A percentile compares a stretch with the other conserved stretches of the same genome.
Conservation (phyloP, 306 rosid species). For the Fagus sylvatica region DNA sequence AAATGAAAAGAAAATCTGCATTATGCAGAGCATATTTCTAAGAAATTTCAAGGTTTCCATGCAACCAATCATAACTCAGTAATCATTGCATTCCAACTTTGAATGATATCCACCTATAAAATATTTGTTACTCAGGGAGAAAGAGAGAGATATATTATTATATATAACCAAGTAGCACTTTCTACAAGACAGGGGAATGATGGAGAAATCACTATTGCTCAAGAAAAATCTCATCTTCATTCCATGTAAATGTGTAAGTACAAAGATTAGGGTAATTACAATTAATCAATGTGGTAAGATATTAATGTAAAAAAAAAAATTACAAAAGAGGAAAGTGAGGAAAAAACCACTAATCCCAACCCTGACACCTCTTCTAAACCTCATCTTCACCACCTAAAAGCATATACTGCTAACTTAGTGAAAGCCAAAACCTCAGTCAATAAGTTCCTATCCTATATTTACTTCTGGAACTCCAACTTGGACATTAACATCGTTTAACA, state of each 20-base stretch:
- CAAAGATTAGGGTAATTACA: conserved; percentile 12
- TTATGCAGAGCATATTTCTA: neutral
- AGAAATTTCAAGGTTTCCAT: neutral
- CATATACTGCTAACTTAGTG: conserved; percentile 12
- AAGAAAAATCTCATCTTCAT: conserved; percentile 4
- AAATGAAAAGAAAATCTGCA: too few species aligned
- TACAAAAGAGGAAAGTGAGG: neutral
- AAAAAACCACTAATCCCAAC: conserved; percentile 13
- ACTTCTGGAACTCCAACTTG: conserved; percentile 28
- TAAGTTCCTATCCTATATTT: conserved; percentile 28
- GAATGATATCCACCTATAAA: neutral
- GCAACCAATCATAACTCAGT: neutral
- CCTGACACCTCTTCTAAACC: conserved; percentile 10
- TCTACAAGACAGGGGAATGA: neutral
- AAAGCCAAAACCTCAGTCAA: conserved; percentile 14
- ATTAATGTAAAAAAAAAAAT: neutral
- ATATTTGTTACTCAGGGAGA: neutral
- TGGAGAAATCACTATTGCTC: neutral
- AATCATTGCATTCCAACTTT: neutral
- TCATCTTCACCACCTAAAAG: conserved; percentile 18
- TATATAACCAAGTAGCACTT: neutral
- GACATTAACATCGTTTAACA: conserved; percentile 7
- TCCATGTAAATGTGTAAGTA: conserved; percentile 14
- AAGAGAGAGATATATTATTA: neutral
- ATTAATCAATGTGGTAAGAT: neutral